Evolutionary conservation across 192 early-diverging fungal genomes (phyloP), one percentile per base, ranked within the genome.

Genomic region (Podochytrium sp.): DNA sequence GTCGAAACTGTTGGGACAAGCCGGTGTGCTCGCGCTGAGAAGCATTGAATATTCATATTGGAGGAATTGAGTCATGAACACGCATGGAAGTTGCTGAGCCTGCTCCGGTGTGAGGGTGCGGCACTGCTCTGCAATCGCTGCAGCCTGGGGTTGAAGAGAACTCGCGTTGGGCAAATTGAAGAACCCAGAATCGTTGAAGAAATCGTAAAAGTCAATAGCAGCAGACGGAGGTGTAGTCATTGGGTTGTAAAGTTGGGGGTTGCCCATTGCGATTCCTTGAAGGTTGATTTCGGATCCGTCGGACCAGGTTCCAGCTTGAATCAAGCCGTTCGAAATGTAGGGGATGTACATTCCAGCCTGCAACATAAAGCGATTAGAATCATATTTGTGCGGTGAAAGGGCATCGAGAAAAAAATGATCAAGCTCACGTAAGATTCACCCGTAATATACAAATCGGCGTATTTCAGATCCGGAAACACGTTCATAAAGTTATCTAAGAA

Each of bases 391-490:
- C n/a, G n/a, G n/a, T n/a, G n/a, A n/a, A n/a, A n/a, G n/a, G n/a
- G n/a, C n/a, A n/a, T n/a, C n/a, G n/a, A n/a, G n/a, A n/a, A n/a
- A n/a, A n/a, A n/a, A n/a, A n/a, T n/a, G n/a, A n/a, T n/a, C n/a
- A n/a, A n/a, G n/a, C n/a, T n/a, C n/a, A 47, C 10, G 50, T 75
- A 75, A 32, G 47, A 61, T 40, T 75, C 50, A 14, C 83, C 89
- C n/a, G 89, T 78, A 23, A 92, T 75, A 71, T 86, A 90, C 53
- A 92, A 79, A 25, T 87, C 84, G n/a, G 71, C 77, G 33, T 64
- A 73, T 37, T 83, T 82, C 37, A 83, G 78, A 57, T 91, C 82
- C 0, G 86, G 85, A 59, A 87, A 83, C 51, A 78, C 66, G 1
- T 71, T 61, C 71, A 82, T 89, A 27, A 68, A 73, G 30, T 49